A percentile compares a stretch with the other conserved stretches of the same genome.
phyloP scores from a whole-genome alignment of 139 green algal species.

The Pycnococcus provasolii region DNA sequence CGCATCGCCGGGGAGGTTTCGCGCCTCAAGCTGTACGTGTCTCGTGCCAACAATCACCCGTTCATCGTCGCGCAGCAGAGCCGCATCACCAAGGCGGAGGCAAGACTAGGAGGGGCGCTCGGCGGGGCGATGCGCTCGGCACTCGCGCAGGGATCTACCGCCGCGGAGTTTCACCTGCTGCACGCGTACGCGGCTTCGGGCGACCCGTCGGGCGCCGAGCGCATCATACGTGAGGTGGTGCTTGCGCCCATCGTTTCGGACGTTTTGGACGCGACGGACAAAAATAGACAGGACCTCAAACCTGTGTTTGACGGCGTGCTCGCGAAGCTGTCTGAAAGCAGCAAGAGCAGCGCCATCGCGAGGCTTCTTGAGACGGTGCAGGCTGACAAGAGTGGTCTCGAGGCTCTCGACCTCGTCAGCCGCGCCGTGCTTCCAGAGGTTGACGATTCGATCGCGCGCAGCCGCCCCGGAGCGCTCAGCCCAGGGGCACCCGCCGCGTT shows the following conservation, averaged over 20 bases:
- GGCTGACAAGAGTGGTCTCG: not conserved
- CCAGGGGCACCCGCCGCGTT: conserved; percentile 70
- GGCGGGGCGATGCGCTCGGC: not conserved
- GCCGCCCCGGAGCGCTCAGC: conserved; percentile 61
- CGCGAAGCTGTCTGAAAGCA: too few relatives aligned
- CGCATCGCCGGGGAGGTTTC: conserved; percentile 73
- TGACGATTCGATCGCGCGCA: conserved; percentile 37
- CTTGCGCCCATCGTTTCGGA: conserved; percentile 51
- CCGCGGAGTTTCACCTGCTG: conserved; percentile 44
- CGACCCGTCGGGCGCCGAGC: conserved; percentile 42
- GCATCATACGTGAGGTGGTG: conserved; percentile 44
- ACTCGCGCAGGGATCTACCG: not conserved
- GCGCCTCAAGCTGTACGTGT: conserved; percentile 66
- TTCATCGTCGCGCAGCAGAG: not conserved
- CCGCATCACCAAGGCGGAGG: too few relatives aligned
- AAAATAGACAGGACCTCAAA: too few relatives aligned
- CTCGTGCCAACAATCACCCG: conserved; percentile 29
- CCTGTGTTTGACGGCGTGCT: too few relatives aligned
- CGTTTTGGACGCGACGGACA: conserved; percentile 4
- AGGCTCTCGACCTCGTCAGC: not conserved
- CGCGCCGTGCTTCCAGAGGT: conserved; percentile 39
- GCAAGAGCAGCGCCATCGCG: too few relatives aligned
- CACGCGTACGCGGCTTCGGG: conserved; percentile 65
- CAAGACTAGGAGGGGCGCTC: not conserved
- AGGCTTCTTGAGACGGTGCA: not conserved